A percentile compares a stretch with the other conserved stretches of the same genome.
Conservation (phyloP, 2,329 filamentous ascomycete species). For the Nemania sp. region DNA sequence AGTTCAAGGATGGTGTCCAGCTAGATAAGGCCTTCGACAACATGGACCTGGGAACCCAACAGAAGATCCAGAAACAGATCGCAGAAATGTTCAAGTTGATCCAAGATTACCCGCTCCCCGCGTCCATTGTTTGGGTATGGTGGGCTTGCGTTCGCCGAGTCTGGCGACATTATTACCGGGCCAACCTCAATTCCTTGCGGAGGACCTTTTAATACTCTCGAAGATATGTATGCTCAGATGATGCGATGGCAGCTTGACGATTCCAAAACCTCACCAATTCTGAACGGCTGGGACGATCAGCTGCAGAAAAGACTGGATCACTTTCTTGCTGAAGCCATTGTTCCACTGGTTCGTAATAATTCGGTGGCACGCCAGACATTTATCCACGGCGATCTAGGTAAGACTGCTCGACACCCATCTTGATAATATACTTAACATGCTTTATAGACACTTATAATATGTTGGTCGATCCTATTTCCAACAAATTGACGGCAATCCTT, state of each 20-base stretch:
- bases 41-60: conserved; percentile 16
- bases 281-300: conserved; percentile 6
- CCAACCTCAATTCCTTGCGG: conserved; percentile 15
- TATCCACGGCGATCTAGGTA: conserved; percentile 20
- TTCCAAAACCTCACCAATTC: conserved; percentile 6
- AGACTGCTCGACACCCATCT: conserved; percentile 14
- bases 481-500: conserved; percentile 14
- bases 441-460: conserved; percentile 22
- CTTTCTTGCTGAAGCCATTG: conserved; percentile 12
- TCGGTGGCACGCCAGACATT: conserved; percentile 18
- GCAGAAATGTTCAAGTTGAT: conserved; percentile 19
- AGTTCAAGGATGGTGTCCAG: conserved; percentile 24
- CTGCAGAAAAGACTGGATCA: conserved; percentile 1
- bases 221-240: conserved; percentile 17
- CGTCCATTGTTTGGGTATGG: conserved; percentile 14
- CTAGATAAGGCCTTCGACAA: conserved; percentile 23
- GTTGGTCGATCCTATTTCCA: conserved; percentile 18
- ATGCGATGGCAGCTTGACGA: conserved; percentile 14
- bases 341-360: conserved; percentile 7
- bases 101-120: conserved; percentile 8
- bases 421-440: conserved; percentile 8
- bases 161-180: conserved; percentile 8
- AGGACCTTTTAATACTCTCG: conserved; percentile 10
- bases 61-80: conserved; percentile 16
- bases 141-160: conserved; percentile 18